phyloP scores from a whole-genome alignment of 202 grass and related monocot species.

The Zizania palustris region DNA sequence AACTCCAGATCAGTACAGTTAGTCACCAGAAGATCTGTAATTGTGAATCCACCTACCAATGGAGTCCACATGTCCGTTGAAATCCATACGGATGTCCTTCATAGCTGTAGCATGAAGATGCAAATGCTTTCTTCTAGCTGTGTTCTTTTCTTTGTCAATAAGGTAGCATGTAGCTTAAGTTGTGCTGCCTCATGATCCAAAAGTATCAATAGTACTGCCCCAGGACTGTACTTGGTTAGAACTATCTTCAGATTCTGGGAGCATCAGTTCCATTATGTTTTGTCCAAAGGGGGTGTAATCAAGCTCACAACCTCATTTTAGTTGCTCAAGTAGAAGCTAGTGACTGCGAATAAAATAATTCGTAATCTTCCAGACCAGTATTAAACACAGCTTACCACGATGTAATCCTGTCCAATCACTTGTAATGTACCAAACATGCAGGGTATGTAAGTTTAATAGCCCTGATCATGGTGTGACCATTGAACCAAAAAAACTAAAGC shows the following conservation, averaged over 20 bases:
- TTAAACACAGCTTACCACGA: slow-evolving; percentile 8
- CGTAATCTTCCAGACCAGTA: slow-evolving; percentile 1
- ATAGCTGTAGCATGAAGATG: not conserved
- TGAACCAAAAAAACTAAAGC: slow-evolving; percentile 13
- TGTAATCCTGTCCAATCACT: slow-evolving; percentile 14
- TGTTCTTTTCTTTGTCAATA: slow-evolving; percentile 28
- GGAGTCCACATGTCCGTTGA: not conserved
- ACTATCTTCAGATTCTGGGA: slow-evolving; percentile 40
- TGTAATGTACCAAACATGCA: slow-evolving; percentile 32
- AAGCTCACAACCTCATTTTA: slow-evolving; percentile 34
- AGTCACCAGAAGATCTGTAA: slow-evolving; percentile 3
- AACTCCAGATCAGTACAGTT: not conserved
- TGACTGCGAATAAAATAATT: slow-evolving; percentile 27
- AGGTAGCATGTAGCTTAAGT: slow-evolving; percentile 22
- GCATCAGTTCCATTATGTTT: slow-evolving; percentile 48
- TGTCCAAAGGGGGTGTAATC: slow-evolving; percentile 51
- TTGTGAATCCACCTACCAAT: slow-evolving; percentile 14
- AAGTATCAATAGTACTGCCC: slow-evolving; percentile 37
- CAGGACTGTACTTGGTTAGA: slow-evolving; percentile 33
- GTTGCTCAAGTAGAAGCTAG: slow-evolving; percentile 26
- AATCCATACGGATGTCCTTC: not conserved
- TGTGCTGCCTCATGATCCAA: slow-evolving; percentile 27
- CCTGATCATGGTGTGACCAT: slow-evolving; percentile 1
- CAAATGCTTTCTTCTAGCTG: slow-evolving; percentile 30
- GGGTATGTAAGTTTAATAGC: not conserved